phyloP scores from a whole-genome alignment of 2,329 filamentous ascomycete species.

The Alternaria sp. region DNA sequence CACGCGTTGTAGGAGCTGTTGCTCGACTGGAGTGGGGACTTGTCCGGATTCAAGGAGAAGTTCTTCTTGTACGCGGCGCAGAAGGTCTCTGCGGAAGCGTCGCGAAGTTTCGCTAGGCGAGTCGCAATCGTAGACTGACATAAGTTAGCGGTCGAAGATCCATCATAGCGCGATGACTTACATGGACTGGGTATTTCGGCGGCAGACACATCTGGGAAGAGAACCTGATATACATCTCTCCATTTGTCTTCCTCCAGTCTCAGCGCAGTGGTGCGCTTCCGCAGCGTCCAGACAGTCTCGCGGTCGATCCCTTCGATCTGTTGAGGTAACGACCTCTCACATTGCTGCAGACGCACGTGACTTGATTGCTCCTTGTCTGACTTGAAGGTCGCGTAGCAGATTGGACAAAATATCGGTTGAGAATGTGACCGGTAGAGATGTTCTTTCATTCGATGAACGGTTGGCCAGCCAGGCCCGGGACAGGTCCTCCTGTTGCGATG shows the following conservation, averaged over 20 bases:
- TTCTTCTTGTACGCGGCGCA: conserved; percentile 39
- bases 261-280: conserved; percentile 42
- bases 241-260: conserved; percentile 48
- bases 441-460: conserved; percentile 52
- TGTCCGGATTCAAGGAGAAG: conserved; percentile 34
- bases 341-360: conserved; percentile 38
- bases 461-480: conserved; percentile 48
- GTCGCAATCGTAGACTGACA: conserved; percentile 46
- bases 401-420: conserved; percentile 46
- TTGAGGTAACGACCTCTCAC: conserved; percentile 29
- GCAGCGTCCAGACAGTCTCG: conserved; percentile 45
- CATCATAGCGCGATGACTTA: conserved; percentile 20
- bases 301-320: conserved; percentile 49
- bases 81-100: conserved; percentile 45
- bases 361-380: conserved; percentile 38
- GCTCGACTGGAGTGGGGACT: conserved; percentile 28
- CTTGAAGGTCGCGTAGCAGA: conserved; percentile 49
- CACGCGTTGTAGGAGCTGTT: conserved; percentile 34
- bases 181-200: conserved; percentile 46
- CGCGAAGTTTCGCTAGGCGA: conserved; percentile 32
- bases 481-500: conserved; percentile 47
- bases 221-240: conserved; percentile 46
- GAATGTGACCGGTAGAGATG: conserved; percentile 51
- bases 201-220: conserved; percentile 43
- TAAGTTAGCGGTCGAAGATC: conserved; percentile 1